phyloP scores from a whole-genome alignment of 192 early-diverging fungal genomes.

The Chytriomyces confervae region DNA sequence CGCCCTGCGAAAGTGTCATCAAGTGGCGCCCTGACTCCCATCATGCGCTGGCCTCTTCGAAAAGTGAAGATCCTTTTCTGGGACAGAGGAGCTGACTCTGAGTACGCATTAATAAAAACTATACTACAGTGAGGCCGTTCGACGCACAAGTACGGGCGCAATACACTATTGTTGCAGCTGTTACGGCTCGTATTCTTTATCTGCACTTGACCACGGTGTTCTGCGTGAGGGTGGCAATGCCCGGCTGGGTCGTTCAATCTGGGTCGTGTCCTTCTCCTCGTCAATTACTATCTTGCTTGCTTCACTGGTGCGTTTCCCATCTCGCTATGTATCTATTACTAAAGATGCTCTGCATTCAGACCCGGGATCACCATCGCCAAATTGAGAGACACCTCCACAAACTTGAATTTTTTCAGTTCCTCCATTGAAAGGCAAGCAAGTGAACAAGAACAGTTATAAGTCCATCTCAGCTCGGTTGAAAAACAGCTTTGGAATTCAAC shows the following conservation, averaged over 20 bases:
- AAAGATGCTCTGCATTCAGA: not conserved
- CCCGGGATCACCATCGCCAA: conserved; percentile 6
- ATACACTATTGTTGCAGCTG: not conserved
- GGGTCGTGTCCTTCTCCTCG: not conserved
- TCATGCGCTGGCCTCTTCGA: not conserved
- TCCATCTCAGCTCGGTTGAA: too few species aligned
- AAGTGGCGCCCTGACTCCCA: not conserved
- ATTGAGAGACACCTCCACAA: not conserved
- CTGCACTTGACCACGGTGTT: conserved; percentile 19
- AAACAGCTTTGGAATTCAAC: too few species aligned
- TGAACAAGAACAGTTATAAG: too few species aligned
- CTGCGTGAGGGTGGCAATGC: not conserved
- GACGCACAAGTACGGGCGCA: not conserved
- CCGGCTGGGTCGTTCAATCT: conserved; percentile 49
- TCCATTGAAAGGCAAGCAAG: too few species aligned
- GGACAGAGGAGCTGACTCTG: not conserved
- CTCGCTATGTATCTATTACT: too few species aligned
- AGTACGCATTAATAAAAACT: not conserved
- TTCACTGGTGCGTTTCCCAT: not conserved
- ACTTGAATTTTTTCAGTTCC: too few species aligned
- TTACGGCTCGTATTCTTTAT: not conserved
- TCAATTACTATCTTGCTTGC: conserved; percentile 19
- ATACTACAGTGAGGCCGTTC: not conserved
- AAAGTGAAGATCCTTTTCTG: not conserved
- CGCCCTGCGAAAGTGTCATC: conserved; percentile 14